These are phyloP conservation scores for Sphaerosporella brunnea DNA, from an alignment of 495 filamentous ascomycete species.

Conservation along the genomic window DNA sequence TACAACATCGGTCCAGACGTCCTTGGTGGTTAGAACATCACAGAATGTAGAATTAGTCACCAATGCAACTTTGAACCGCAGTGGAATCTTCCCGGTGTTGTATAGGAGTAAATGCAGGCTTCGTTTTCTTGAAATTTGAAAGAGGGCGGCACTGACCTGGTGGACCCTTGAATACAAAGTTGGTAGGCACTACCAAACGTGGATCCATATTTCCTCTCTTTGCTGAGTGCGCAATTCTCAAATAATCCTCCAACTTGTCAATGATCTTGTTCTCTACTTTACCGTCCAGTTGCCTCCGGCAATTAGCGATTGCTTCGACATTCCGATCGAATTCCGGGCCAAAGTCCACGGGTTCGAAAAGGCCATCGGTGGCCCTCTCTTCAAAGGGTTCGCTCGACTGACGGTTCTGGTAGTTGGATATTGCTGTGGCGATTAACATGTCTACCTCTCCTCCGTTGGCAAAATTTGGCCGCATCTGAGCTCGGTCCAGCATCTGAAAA, in stretches of 20 bases:
- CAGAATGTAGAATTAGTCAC: background rate
- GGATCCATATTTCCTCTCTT: background rate
- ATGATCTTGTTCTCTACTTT: conserved; percentile 2
- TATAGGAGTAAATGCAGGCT: too few relatives aligned
- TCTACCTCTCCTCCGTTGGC: conserved; percentile 50
- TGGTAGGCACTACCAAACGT: background rate
- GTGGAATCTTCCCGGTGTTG: too few relatives aligned
- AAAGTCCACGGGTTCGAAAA: conserved; percentile 47
- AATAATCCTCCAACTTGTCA: background rate
- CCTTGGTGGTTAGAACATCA: too few relatives aligned
- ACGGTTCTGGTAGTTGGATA: conserved; percentile 37
- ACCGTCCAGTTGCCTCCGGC: background rate
- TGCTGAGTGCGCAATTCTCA: background rate
- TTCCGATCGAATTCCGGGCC: conserved; percentile 47
- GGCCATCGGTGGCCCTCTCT: conserved; percentile 13
- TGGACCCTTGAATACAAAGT: conserved; percentile 6
- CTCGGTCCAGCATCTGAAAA: conserved; percentile 35
- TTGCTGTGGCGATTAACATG: conserved; percentile 43
- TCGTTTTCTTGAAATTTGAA: background rate
- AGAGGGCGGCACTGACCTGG: conserved; percentile 2
- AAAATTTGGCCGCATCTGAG: conserved; percentile 40
- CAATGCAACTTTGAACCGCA: background rate
- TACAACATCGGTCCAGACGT: too few relatives aligned
- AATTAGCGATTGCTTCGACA: conserved; percentile 33
- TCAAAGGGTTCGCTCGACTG: conserved; percentile 11